Evolutionary conservation across 768 basidiomycete species (phyloP).

Genomic region (Crepidotus variabilis): DNA sequence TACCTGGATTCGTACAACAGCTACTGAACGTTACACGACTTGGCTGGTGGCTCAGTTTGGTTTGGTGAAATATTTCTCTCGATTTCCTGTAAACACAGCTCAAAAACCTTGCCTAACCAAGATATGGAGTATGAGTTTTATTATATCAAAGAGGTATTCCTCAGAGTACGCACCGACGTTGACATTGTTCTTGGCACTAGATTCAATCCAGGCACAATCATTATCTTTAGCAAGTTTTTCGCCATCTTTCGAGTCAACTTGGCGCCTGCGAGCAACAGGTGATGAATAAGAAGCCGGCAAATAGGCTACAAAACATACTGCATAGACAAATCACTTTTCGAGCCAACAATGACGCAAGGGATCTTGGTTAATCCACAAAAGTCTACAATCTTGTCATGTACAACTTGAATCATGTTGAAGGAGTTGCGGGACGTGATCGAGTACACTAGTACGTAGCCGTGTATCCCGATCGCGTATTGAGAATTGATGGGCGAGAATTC

Average conservation of each 20-base stretch:
- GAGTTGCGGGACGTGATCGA: conserved; percentile 85
- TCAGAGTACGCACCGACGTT: conserved; percentile 72
- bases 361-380: conserved; percentile 85
- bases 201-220: conserved; percentile 81
- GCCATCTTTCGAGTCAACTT: conserved; percentile 73
- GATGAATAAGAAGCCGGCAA: conserved; percentile 7
- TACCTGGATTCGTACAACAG: background rate
- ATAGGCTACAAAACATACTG: conserved; percentile 20
- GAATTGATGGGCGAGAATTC: conserved; percentile 93
- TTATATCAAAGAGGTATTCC: background rate
- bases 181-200: conserved; percentile 80
- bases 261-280: conserved; percentile 41
- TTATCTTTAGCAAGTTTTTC: conserved; percentile 68
- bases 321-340: conserved; percentile 74
- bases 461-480: conserved; percentile 94
- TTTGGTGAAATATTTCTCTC: conserved; percentile 66
- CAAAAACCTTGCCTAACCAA: conserved; percentile 81
- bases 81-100: conserved; percentile 79
- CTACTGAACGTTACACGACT: conserved; percentile 23
- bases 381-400: conserved; percentile 95
- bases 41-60: conserved; percentile 33
- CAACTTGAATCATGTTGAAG: conserved; percentile 92
- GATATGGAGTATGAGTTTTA: conserved; percentile 1
- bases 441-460: conserved; percentile 96
- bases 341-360: conserved; percentile 92